A percentile compares a stretch with the other conserved stretches of the same genome.
These are phyloP conservation scores for Phytophthora uliginosa DNA, from an alignment of 352 stramenopile species.

Conservation along the genomic window DNA sequence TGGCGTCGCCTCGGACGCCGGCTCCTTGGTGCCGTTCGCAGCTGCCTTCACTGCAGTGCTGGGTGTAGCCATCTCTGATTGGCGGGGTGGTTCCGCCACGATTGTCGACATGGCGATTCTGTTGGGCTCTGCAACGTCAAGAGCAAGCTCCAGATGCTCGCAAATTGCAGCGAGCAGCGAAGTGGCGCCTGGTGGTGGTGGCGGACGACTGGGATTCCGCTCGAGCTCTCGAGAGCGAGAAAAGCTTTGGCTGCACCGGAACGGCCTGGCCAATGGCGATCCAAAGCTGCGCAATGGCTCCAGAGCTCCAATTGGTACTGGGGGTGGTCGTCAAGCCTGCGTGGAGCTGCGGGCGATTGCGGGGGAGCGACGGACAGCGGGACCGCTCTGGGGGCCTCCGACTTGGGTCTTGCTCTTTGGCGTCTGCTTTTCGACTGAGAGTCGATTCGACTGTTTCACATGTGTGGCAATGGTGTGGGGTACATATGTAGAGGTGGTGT, in stretches of 20 bases:
- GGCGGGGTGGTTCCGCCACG: constrained; percentile 32
- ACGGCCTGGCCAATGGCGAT: constrained; percentile 19
- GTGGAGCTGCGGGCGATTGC: constrained; percentile 12
- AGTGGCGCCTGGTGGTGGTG: constrained; percentile 10
- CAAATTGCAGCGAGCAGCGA: constrained; percentile 5
- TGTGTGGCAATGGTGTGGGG: background rate
- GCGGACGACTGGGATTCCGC: constrained; percentile 22
- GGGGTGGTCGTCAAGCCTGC: constrained; percentile 4
- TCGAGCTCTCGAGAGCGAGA: constrained; percentile 14
- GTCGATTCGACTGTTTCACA: constrained; percentile 9
- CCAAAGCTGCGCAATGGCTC: constrained; percentile 21
- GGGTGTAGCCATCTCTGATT: constrained; percentile 41
- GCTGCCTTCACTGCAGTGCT: constrained; percentile 16
- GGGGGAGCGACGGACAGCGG: constrained; percentile 7
- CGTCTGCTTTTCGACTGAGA: constrained; percentile 44
- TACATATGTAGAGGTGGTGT: background rate
- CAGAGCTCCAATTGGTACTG: constrained; percentile 25
- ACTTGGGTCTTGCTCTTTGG: constrained; percentile 27
- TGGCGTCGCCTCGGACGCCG: background rate
- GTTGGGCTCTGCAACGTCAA: background rate
- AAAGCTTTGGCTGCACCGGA: constrained; percentile 16
- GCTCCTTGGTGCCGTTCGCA: constrained; percentile 23
- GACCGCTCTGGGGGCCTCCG: constrained; percentile 25
- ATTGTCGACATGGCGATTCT: constrained; percentile 39
- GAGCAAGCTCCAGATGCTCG: background rate